Evolutionary conservation across 768 basidiomycete genomes (phyloP), one percentile per base, ranked within the genome.

Genomic region (Asterophora parasitica): DNA sequence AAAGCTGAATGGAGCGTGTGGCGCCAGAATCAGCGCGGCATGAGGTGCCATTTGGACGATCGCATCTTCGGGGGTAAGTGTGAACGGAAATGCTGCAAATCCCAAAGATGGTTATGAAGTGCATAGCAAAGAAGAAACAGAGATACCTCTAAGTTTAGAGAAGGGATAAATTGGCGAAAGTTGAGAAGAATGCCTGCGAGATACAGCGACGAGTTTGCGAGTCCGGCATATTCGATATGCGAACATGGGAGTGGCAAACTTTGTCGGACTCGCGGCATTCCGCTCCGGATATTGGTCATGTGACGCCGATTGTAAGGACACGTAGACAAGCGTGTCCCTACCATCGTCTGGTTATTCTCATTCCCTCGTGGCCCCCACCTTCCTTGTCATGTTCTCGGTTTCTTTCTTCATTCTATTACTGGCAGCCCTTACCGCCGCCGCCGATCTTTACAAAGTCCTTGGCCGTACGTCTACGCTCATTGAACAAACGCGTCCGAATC

Each of bases 371-470:
- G 43, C 28, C 19, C 28, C 42, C 45, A 52, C 52, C 52, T 45
- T 53, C 53, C 17, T 61, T 50, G 70, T 48, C 50, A 61, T 77
- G 67, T 60, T 71, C 46, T 54, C 64, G 28, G 54, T 54, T 37
- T 64, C 61, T 51, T 53, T 73, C 42, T 50, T 75, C 47, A 44
- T 71, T 7, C 53, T 76, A 45, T 52, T 77, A 15, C 45, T 76
- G 27, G 62, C 65, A 30, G 58, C 67, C 38, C 53, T 76, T 19
- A 69, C 61, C 13, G 60, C 65, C 7, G 90, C 85, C 19, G 76
- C 79, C 4, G 89, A 92, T 68, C 74, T 85, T 39, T 96, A 95
- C 67, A 89, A 90, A 66, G 61, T 80, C 49, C 72, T 95, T 51
- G 92, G 90, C 57, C 68, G 90, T 92, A 64, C 70, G 85, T 76